Evolutionary conservation across 176 grass and related monocot genomes (phyloP).

Genomic region (Juncus inflexus): DNA sequence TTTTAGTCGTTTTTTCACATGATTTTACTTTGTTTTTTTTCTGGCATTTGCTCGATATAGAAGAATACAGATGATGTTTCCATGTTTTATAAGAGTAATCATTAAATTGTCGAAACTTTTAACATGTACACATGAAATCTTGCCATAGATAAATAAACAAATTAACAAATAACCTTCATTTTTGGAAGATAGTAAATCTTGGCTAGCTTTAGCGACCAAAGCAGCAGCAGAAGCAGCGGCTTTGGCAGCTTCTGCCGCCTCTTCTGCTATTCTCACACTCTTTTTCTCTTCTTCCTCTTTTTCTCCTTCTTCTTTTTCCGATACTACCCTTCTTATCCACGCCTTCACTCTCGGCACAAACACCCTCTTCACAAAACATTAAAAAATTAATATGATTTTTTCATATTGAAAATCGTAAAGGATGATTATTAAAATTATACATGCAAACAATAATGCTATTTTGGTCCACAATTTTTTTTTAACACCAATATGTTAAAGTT

Average conservation of each 20-base stretch:
- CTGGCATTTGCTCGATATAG: too few species aligned
- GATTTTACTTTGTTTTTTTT: too few species aligned
- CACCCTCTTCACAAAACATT: slow-evolving; percentile 41
- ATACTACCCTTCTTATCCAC: slow-evolving; percentile 59
- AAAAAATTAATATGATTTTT: background rate
- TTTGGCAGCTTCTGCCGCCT: slow-evolving; percentile 69
- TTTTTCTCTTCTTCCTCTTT: slow-evolving; percentile 34
- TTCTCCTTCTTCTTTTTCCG: slow-evolving; percentile 70
- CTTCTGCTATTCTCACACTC: slow-evolving; percentile 57
- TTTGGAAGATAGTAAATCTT: slow-evolving; percentile 75
- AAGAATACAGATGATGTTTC: too few species aligned
- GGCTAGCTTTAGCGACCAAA: slow-evolving; percentile 58
- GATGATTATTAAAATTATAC: too few species aligned
- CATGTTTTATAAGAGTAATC: background rate
- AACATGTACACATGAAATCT: background rate
- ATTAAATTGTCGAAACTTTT: background rate
- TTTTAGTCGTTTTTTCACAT: too few species aligned
- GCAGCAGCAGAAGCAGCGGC: slow-evolving; percentile 57
- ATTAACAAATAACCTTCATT: slow-evolving; percentile 51
- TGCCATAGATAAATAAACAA: background rate
- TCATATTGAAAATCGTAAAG: too few species aligned
- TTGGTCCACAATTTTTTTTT: too few species aligned
- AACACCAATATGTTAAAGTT: too few species aligned
- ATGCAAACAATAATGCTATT: too few species aligned
- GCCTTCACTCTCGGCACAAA: slow-evolving; percentile 57